Conservation (phyloP, 1,139 yeast genomes). For the Diutina mesorugosa region DNA sequence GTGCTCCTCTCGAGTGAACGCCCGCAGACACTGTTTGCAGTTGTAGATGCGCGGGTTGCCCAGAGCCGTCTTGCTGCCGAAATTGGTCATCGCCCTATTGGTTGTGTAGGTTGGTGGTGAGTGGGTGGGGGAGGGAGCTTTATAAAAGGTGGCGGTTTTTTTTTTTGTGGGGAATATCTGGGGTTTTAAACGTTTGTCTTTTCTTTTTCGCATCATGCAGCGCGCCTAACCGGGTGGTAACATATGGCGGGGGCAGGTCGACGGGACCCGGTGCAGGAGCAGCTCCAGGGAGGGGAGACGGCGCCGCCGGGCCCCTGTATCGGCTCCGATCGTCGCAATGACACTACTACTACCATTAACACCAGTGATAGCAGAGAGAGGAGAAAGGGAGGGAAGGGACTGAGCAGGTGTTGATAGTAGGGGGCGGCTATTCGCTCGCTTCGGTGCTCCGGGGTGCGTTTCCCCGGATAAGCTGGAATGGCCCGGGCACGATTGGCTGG, state of each 20-base stretch:
- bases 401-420: too few relatives aligned
- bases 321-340: not conserved
- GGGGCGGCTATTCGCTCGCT: too few relatives aligned
- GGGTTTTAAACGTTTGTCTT: conserved; percentile 1
- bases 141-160: not conserved
- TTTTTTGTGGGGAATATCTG: conserved; percentile 2
- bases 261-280: not conserved
- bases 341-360: not conserved
- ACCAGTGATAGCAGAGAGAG: too few relatives aligned
- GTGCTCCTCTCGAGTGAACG: conserved; percentile 37
- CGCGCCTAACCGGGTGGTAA: not conserved
- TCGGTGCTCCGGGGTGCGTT: not conserved
- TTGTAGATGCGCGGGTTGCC: conserved; percentile 33
- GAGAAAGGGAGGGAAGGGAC: too few relatives aligned
- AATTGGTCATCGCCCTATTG: not conserved
- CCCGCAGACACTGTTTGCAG: conserved; percentile 30
- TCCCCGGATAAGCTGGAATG: not conserved
- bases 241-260: not conserved
- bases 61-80: conserved; percentile 30
- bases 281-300: not conserved
- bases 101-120: not conserved
- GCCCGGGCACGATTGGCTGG: not conserved
- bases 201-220: not conserved
- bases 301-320: not conserved
- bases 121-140: not conserved